Percentiles rank a stretch among this genome's conserved stretches.
These are phyloP conservation scores for Mollisia scopiformis DNA, from an alignment of 2,329 filamentous ascomycete genomes.

Conservation along the genomic window DNA sequence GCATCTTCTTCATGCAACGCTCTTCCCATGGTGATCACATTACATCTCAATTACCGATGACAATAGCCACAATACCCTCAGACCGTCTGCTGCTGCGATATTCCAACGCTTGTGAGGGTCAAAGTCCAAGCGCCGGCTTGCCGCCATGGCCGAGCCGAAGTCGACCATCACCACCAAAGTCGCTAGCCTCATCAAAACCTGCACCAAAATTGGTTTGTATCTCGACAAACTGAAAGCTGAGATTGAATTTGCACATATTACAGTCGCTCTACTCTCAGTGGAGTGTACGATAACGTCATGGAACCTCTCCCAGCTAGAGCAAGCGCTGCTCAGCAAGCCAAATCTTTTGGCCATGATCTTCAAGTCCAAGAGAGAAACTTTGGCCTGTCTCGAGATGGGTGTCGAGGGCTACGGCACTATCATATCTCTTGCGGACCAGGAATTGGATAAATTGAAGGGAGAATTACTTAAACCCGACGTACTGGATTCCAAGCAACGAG, in stretches of 20 bases:
- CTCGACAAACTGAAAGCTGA: background rate
- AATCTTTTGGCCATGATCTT: background rate
- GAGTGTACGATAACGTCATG: background rate
- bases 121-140: background rate
- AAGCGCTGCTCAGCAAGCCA: background rate
- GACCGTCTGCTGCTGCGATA: too few relatives aligned
- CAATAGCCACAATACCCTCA: too few relatives aligned
- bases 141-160: background rate
- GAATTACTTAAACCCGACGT: background rate
- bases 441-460: background rate
- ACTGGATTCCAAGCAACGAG: too few relatives aligned
- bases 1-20: too few relatives aligned
- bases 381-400: background rate
- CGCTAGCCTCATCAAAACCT: background rate
- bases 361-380: too few relatives aligned
- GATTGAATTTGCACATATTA: background rate
- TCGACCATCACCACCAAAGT: background rate
- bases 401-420: background rate
- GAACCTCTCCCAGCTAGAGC: background rate
- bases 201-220: background rate
- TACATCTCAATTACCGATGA: too few relatives aligned
- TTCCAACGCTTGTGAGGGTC: background rate
- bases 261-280: background rate
- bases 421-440: background rate
- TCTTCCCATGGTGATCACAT: too few relatives aligned